A percentile compares a stretch with the other conserved stretches of the same genome.
phyloP scores from a whole-genome alignment of 140 eudicot genomes.

The Ambrosia hybrid region DNA sequence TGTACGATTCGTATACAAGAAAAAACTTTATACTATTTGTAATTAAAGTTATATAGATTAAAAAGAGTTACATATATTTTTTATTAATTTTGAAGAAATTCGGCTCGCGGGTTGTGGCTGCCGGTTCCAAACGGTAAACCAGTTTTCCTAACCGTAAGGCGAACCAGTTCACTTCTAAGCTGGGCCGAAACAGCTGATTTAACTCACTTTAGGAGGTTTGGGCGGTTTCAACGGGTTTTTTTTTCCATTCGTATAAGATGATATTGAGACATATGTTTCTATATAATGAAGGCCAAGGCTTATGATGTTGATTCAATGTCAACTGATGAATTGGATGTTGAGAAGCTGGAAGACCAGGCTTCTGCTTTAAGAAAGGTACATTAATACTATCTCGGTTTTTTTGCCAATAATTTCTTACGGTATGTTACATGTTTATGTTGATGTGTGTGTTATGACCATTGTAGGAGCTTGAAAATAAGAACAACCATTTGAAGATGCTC shows the following conservation, averaged over 20 bases:
- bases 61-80: no score
- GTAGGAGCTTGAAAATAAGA: slow-evolving; percentile 72
- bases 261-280: slow-evolving; percentile 2
- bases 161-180: no score
- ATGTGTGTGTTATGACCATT: not conserved
- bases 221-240: no score
- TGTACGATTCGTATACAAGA: no score
- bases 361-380: slow-evolving; percentile 63
- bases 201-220: no score
- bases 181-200: no score
- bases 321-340: slow-evolving; percentile 61
- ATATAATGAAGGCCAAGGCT: slow-evolving; percentile 44
- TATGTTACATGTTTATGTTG: not conserved
- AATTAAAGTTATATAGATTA: no score
- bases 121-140: no score
- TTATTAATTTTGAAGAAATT: no score
- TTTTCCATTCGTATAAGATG: not conserved
- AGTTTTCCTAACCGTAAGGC: no score
- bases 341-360: slow-evolving; percentile 72
- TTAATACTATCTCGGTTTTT: not conserved
- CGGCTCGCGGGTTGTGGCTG: no score
- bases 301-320: slow-evolving; percentile 53
- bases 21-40: no score
- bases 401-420: not conserved
- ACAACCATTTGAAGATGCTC: slow-evolving; percentile 64